phyloP scores from a whole-genome alignment of 2,329 filamentous ascomycete genomes.

The Cladosporium phlei region DNA sequence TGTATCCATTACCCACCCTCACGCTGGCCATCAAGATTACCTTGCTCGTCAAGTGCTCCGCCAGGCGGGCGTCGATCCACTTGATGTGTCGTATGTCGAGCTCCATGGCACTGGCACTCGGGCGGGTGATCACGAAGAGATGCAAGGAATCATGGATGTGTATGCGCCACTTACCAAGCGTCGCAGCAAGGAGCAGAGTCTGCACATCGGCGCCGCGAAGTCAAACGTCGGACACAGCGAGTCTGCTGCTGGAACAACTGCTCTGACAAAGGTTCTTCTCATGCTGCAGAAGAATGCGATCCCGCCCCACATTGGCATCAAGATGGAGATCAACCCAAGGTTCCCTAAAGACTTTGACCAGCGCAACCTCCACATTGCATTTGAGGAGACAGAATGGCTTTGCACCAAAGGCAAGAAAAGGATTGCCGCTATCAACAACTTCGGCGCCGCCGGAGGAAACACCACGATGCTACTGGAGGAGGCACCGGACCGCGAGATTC shows the following conservation, averaged over 20 bases:
- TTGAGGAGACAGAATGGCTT: conserved; percentile 43
- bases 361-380: conserved; percentile 57
- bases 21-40: conserved; percentile 21
- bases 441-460: conserved; percentile 67
- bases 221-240: conserved; percentile 30
- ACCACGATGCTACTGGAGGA: conserved; percentile 64
- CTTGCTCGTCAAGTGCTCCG: conserved; percentile 19
- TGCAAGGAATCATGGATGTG: conserved; percentile 23
- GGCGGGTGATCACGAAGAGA: conserved; percentile 30
- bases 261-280: conserved; percentile 60
- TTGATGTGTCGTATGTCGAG: conserved; percentile 28
- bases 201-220: conserved; percentile 26
- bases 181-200: conserved; percentile 14
- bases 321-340: conserved; percentile 56
- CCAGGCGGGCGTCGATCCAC: conserved; percentile 23
- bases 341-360: conserved; percentile 54
- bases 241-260: conserved; percentile 40
- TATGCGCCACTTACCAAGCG: conserved; percentile 18
- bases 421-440: conserved; percentile 58
- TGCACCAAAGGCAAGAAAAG: conserved; percentile 28
- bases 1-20: conserved; percentile 28
- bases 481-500: conserved; percentile 33
- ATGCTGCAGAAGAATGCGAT: conserved; percentile 61
- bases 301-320: conserved; percentile 64
- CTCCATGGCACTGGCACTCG: conserved; percentile 35